Evolutionary conservation across 768 basidiomycete genomes (phyloP).

Genomic region (Vararia minispora): DNA sequence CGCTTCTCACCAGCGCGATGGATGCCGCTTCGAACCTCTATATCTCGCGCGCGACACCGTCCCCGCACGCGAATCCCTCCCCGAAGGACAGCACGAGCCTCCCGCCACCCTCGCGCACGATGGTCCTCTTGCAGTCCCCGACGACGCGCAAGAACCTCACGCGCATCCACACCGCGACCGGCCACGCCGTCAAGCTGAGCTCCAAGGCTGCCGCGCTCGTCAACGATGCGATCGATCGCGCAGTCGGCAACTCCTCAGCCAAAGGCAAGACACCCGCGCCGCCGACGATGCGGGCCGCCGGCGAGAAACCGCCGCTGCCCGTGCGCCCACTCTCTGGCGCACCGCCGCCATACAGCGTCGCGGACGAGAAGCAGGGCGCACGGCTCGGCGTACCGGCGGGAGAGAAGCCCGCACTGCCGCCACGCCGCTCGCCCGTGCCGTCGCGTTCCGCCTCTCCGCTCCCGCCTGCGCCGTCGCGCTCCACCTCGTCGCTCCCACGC

Average conservation of each 20-base stretch:
- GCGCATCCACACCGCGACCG: conserved; percentile 9
- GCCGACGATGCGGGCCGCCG: neutral
- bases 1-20: conserved; percentile 11
- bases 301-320: conserved; percentile 9
- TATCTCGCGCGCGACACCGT: conserved; percentile 10
- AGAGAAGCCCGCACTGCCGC: conserved; percentile 3
- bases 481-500: too few species aligned
- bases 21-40: conserved; percentile 11
- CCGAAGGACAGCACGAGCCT: neutral
- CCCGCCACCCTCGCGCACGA: conserved; percentile 10
- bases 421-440: neutral
- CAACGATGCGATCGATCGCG: conserved; percentile 5
- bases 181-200: conserved; percentile 11
- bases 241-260: conserved; percentile 1
- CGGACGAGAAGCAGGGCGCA: too few species aligned
- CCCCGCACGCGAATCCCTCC: neutral
- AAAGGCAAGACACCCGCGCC: conserved; percentile 1
- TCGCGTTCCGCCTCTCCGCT: conserved; percentile 3
- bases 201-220: conserved; percentile 7
- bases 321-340: conserved; percentile 5
- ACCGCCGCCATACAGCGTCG: neutral
- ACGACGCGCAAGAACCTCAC: conserved; percentile 10
- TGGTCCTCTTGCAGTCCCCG: conserved; percentile 13
- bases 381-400: too few species aligned
- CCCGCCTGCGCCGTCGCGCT: neutral